phyloP scores from a whole-genome alignment of 495 filamentous ascomycete genomes.

The Symbiotaphrina buchneri region DNA sequence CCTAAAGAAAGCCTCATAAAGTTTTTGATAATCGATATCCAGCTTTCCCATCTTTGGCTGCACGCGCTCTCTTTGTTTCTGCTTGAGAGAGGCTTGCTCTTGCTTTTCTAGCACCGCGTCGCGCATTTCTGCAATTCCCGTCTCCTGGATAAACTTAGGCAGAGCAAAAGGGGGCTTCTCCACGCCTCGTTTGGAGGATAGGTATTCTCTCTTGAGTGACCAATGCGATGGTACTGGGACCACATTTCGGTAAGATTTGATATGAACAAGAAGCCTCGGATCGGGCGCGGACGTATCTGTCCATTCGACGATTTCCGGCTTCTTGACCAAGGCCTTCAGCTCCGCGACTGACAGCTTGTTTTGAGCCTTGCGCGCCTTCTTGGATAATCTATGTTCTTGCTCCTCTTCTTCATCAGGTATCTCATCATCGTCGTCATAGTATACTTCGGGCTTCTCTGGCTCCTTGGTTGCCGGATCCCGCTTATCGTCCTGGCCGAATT shows the following conservation, averaged over 20 bases:
- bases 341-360: slow-evolving; percentile 89
- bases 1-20: slow-evolving; percentile 94
- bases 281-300: slow-evolving; percentile 87
- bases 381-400: slow-evolving; percentile 48
- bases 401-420: slow-evolving; percentile 76
- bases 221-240: slow-evolving; percentile 88
- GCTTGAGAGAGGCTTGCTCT: slow-evolving; percentile 70
- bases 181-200: slow-evolving; percentile 86
- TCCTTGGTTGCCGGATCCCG: slow-evolving; percentile 39
- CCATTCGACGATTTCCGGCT: slow-evolving; percentile 93
- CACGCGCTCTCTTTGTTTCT: slow-evolving; percentile 87
- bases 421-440: slow-evolving; percentile 67
- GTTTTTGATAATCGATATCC: slow-evolving; percentile 93
- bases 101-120: slow-evolving; percentile 93
- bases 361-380: slow-evolving; percentile 77
- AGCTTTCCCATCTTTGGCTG: slow-evolving; percentile 93
- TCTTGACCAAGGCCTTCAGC: slow-evolving; percentile 74
- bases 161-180: slow-evolving; percentile 86
- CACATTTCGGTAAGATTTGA: slow-evolving; percentile 88
- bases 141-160: slow-evolving; percentile 94
- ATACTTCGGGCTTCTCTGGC: slow-evolving; percentile 68
- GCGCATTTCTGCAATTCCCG: slow-evolving; percentile 92
- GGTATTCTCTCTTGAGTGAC: slow-evolving; percentile 88
- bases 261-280: slow-evolving; percentile 71
- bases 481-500: slow-evolving; percentile 28